Evolutionary conservation across 805 yeast species (phyloP).

Genomic region (Barnettozyma botsteinii): DNA sequence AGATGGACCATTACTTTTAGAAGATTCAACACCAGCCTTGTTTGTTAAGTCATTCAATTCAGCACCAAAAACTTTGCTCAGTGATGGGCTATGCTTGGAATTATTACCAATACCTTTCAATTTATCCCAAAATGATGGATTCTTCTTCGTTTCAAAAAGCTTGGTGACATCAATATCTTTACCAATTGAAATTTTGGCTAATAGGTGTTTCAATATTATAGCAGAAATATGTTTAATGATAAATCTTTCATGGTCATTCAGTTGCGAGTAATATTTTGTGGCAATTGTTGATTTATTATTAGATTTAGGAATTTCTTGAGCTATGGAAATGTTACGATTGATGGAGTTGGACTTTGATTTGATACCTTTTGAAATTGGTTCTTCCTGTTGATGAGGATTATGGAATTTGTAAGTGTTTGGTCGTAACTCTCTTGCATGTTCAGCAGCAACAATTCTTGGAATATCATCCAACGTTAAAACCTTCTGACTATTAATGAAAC

Average conservation of each 20-base stretch:
- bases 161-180: conserved; percentile 30
- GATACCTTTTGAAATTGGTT: conserved; percentile 15
- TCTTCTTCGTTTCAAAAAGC: conserved; percentile 29
- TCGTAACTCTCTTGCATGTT: conserved; percentile 87
- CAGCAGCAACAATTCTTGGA: conserved; percentile 94
- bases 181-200: conserved; percentile 28
- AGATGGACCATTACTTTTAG: conserved; percentile 77
- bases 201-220: conserved; percentile 37
- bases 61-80: conserved; percentile 64
- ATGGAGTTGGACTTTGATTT: conserved; percentile 20
- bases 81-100: conserved; percentile 16
- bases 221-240: conserved; percentile 55
- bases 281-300: conserved; percentile 5
- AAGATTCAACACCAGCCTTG: conserved; percentile 76
- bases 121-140: conserved; percentile 42
- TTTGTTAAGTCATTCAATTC: conserved; percentile 63
- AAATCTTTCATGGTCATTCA: conserved; percentile 51
- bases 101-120: conserved; percentile 24
- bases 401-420: conserved; percentile 91
- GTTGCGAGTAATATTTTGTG: conserved; percentile 58
- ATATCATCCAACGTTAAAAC: conserved; percentile 92
- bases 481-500: conserved; percentile 70
- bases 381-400: conserved; percentile 31
- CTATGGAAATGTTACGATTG: conserved; percentile 13
- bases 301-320: conserved; percentile 2